Evolutionary conservation across 2,329 filamentous ascomycete species (phyloP), one percentile per base, ranked within the genome.

Genomic region (Claviceps sp.): DNA sequence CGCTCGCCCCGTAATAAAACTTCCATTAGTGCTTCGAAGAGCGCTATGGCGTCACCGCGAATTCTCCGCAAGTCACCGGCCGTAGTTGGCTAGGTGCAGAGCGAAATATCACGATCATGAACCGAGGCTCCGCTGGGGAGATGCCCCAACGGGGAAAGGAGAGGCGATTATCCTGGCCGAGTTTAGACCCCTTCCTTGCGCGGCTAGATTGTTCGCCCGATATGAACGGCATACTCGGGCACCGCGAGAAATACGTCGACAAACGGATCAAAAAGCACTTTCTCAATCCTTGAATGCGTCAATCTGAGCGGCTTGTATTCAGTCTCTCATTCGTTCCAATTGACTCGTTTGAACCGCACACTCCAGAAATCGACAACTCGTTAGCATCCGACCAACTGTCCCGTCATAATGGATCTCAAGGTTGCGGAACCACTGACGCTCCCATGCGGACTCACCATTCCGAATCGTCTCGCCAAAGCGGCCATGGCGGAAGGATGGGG

Each of bases 381-480:
- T 9, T 5, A 20, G 0, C 8, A 29, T 13, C 44, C 26, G n/a
- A 9, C 26, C 26, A 3, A 13, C 5, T 7, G 11, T 34, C 13
- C 23, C 20, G 11, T 26, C 3, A 40, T 45, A 13, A 50, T 50
- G 47, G 17, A 36, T 38, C 47, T 55, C n/a, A 39, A 55, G 9
- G 45, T 52, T 23, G 50, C 52, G 2, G 48, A 72, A 29, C 69
- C 75, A 0, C 58, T 78, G 16, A 75, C 69, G 39, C 67, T 80
- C 1, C 73, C 74, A 54, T 78, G 75, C 59, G 79, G 79, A 1
- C 66, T 82, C 26, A 70, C 67, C 0, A 60, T 82, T 2, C 74
- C 75, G 2, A 82, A 82, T 57, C 73, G 78, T 5, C 67, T 82
- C 1, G 67, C 62, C 45, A 70, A 76, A 56, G 68, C 77, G 45